These are phyloP conservation scores for Lathyrus aphaca DNA, from an alignment of 306 rosid genomes.

Conservation along the genomic window DNA sequence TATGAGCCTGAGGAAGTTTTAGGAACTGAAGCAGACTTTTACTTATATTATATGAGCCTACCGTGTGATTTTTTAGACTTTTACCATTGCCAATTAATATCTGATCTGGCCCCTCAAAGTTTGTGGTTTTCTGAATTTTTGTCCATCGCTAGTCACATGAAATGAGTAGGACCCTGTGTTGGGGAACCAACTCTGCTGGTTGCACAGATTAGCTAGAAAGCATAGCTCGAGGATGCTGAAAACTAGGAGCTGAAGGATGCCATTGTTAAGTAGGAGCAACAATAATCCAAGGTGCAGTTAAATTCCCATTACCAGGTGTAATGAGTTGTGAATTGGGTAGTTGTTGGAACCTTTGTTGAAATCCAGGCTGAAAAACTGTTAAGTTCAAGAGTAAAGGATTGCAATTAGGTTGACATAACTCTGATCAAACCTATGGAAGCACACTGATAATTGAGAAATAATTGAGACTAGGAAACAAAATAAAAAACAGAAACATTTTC, in stretches of 20 bases:
- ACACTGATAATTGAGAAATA: no score
- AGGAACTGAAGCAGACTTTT: no score
- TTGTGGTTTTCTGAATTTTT: constrained; percentile 1
- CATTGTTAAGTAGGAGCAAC: not conserved
- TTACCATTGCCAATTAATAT: not conserved
- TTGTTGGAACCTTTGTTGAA: not conserved
- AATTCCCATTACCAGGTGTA: constrained; percentile 2
- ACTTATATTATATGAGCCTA: no score
- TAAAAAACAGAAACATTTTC: not conserved
- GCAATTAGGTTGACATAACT: constrained; percentile 1
- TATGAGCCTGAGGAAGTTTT: no score
- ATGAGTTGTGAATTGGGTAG: not conserved
- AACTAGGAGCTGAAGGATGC: not conserved
- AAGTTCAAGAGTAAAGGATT: not conserved
- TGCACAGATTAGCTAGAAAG: not conserved
- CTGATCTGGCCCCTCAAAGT: constrained; percentile 8
- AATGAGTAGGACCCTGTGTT: not conserved
- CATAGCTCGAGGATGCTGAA: not conserved
- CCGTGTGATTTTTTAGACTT: not conserved
- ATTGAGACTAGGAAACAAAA: not conserved
- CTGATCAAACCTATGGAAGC: not conserved
- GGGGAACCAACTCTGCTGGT: constrained; percentile 6
- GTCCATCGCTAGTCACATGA: not conserved
- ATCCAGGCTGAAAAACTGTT: not conserved
- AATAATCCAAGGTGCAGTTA: not conserved